Evolutionary conservation across 768 basidiomycete genomes (phyloP).

Genomic region (Phlebiopsis flavidoalba): DNA sequence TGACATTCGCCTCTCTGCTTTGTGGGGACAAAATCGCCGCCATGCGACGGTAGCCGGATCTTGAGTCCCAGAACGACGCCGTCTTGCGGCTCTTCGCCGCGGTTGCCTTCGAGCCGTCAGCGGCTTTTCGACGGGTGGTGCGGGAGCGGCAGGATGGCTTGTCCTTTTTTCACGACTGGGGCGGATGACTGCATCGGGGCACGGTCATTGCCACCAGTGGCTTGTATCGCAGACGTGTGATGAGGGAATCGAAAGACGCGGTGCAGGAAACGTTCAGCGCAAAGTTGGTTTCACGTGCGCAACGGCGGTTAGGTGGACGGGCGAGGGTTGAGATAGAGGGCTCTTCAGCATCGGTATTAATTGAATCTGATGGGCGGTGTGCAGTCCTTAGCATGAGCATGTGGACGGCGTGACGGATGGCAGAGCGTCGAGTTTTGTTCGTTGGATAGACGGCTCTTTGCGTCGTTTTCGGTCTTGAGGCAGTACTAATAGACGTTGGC

Average conservation of each 20-base stretch:
- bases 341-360: neutral
- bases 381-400: neutral
- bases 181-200: neutral
- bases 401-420: neutral
- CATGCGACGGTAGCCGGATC: slow-evolving; percentile 11
- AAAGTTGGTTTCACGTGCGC: neutral
- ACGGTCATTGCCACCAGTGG: neutral
- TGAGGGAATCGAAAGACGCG: neutral
- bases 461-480: slow-evolving; percentile 7
- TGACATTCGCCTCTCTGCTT: neutral
- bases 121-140: neutral
- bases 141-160: neutral
- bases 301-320: neutral
- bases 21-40: slow-evolving; percentile 9
- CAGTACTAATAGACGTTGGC: neutral
- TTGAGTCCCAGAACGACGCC: slow-evolving; percentile 6
- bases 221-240: slow-evolving; percentile 4
- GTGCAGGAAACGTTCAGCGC: slow-evolving; percentile 4
- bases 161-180: neutral
- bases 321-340: neutral
- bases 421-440: neutral
- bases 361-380: neutral
- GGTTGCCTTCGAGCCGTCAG: neutral
- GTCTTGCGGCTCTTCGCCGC: neutral
- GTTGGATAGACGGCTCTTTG: neutral